These are phyloP conservation scores for Boletellus emodensis DNA, from an alignment of 768 basidiomycete species.

Conservation along the genomic window DNA sequence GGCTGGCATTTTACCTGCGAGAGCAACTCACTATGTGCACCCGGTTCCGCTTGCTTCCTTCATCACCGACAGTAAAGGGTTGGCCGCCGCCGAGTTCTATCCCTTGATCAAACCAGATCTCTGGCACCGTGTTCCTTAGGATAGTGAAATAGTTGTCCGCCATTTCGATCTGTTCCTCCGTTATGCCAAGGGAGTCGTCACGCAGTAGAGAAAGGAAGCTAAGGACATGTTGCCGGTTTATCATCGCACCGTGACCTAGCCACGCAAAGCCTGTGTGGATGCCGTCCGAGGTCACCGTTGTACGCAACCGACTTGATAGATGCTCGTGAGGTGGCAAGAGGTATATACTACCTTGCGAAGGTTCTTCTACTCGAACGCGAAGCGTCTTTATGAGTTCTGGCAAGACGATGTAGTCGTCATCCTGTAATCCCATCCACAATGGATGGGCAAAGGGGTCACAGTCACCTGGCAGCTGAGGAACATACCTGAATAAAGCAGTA, in stretches of 20 bases:
- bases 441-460: neutral
- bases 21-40: conserved; percentile 50
- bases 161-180: conserved; percentile 54
- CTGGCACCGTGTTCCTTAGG: conserved; percentile 50
- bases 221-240: conserved; percentile 40
- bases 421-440: conserved; percentile 35
- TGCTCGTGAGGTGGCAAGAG: conserved; percentile 61
- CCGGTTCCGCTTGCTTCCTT: conserved; percentile 56
- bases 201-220: conserved; percentile 49
- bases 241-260: conserved; percentile 61
- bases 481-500: conserved; percentile 63
- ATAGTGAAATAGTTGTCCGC: conserved; percentile 69
- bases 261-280: conserved; percentile 60
- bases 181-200: conserved; percentile 34
- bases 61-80: conserved; percentile 57
- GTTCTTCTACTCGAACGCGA: conserved; percentile 35
- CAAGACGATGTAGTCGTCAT: conserved; percentile 63
- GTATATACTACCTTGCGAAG: conserved; percentile 37
- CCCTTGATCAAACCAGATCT: conserved; percentile 64
- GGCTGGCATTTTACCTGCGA: neutral
- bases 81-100: conserved; percentile 56
- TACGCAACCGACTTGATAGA: conserved; percentile 50
- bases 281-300: conserved; percentile 32
- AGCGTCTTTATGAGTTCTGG: conserved; percentile 55
- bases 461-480: neutral